Conservation (phyloP, 2,329 filamentous ascomycete genomes). For the Aspergillus thermomutatus region DNA sequence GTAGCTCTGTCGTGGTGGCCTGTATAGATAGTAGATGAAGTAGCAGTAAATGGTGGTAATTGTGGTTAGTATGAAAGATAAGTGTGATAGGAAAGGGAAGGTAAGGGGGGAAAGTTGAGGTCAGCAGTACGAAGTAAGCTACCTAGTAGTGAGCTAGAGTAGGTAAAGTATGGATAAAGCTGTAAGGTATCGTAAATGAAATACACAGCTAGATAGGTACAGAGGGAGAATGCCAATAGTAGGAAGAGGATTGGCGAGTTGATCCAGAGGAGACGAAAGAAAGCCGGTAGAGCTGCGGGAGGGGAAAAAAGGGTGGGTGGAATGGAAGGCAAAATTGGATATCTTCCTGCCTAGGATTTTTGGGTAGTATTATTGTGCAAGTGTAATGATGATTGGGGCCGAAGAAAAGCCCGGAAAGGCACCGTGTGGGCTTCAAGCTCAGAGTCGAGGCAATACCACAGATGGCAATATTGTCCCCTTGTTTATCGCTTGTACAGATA, state of each 20-base stretch:
- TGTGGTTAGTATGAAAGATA: not conserved
- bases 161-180: not conserved
- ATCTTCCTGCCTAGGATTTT: not conserved
- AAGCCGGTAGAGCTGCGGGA: not conserved
- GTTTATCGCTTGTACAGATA: not conserved
- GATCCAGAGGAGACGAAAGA: not conserved
- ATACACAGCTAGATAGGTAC: not conserved
- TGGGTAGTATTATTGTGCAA: not conserved
- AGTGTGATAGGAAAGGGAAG: not conserved
- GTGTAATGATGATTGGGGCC: not conserved
- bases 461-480: not conserved
- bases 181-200: not conserved
- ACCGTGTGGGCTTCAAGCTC: not conserved
- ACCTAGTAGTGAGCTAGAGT: no score
- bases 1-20: not conserved
- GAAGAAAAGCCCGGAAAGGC: not conserved
- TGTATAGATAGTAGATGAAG: not conserved
- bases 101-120: not conserved
- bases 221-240: not conserved
- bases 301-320: not conserved
- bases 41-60: not conserved
- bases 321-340: not conserved
- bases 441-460: not conserved
- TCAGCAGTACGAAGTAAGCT: not conserved
- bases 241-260: not conserved